Evolutionary conservation across 2,329 filamentous ascomycete genomes (phyloP).

Genomic region (Helicocarpus griseus): DNA sequence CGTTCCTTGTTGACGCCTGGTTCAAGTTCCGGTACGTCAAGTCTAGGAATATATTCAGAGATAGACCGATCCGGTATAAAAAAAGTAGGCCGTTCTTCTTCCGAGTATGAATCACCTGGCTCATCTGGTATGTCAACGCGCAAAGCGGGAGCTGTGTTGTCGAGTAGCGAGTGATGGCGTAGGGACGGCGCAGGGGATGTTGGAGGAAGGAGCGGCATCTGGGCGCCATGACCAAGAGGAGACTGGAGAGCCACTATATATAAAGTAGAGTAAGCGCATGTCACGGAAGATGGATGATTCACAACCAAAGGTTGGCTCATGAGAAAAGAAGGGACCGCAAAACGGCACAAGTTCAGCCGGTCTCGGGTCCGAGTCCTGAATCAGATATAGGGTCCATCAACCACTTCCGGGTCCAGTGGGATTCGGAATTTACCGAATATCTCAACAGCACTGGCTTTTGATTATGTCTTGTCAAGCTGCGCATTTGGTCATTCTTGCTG

Average conservation of each 20-base stretch:
- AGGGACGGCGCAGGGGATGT: conserved; percentile 5
- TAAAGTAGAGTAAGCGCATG: not conserved
- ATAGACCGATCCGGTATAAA: not conserved
- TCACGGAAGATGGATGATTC: conserved; percentile 1
- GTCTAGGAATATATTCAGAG: not conserved
- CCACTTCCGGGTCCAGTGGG: not conserved
- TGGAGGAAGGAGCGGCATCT: conserved; percentile 14
- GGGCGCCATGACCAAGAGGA: conserved; percentile 17
- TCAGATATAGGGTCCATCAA: not conserved
- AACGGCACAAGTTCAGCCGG: not conserved
- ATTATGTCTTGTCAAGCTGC: not conserved
- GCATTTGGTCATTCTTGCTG: not conserved
- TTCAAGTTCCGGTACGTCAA: not conserved
- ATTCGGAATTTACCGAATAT: not conserved
- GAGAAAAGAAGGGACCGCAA: not conserved
- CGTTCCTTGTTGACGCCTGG: not conserved
- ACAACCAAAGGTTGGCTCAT: not conserved
- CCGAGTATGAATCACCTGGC: not conserved
- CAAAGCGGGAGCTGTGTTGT: conserved; percentile 7
- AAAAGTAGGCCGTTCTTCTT: not conserved
- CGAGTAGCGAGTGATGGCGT: conserved; percentile 5
- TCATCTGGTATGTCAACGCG: not conserved
- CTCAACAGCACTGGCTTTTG: not conserved
- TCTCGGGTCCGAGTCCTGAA: not conserved
- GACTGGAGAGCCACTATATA: conserved; percentile 16